Evolutionary conservation across 148 eudicot genomes (phyloP).

Genomic region (Euryodendron excelsum): DNA sequence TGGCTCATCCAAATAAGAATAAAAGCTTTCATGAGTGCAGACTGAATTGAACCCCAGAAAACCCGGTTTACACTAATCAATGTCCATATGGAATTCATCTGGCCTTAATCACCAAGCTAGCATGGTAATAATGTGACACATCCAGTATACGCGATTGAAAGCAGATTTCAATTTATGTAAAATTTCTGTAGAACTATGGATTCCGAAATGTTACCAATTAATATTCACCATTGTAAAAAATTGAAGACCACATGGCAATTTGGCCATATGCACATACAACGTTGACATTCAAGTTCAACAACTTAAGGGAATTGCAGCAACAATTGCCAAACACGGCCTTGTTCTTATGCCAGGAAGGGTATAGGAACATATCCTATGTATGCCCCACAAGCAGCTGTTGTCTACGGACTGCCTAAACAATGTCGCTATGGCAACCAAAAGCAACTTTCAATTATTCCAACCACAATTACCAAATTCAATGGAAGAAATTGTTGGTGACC

Average conservation of each 20-base stretch:
- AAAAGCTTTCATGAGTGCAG: not conserved
- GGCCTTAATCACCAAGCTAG: too few relatives aligned
- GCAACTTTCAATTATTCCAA: conserved; percentile 25
- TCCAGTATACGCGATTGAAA: too few relatives aligned
- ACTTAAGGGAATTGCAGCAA: not conserved
- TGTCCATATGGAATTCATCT: too few relatives aligned
- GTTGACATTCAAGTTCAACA: not conserved
- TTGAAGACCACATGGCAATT: too few relatives aligned
- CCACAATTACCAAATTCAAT: conserved; percentile 24
- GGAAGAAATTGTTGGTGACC: conserved; percentile 15
- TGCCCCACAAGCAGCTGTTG: conserved; percentile 27
- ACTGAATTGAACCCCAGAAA: not conserved
- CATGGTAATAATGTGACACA: too few relatives aligned
- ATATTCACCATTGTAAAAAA: too few relatives aligned
- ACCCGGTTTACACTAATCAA: too few relatives aligned
- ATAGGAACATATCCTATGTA: not conserved
- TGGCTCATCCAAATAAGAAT: too few relatives aligned
- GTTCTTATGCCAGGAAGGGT: conserved; percentile 3
- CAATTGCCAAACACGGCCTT: not conserved
- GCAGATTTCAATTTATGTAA: too few relatives aligned
- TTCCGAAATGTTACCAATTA: too few relatives aligned
- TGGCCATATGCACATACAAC: not conserved
- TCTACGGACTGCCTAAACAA: conserved; percentile 13
- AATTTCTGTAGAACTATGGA: too few relatives aligned
- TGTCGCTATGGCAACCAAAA: not conserved